These are phyloP conservation scores for Trichoderma citrinoviride DNA, from an alignment of 2,329 filamentous ascomycete species.

Conservation along the genomic window DNA sequence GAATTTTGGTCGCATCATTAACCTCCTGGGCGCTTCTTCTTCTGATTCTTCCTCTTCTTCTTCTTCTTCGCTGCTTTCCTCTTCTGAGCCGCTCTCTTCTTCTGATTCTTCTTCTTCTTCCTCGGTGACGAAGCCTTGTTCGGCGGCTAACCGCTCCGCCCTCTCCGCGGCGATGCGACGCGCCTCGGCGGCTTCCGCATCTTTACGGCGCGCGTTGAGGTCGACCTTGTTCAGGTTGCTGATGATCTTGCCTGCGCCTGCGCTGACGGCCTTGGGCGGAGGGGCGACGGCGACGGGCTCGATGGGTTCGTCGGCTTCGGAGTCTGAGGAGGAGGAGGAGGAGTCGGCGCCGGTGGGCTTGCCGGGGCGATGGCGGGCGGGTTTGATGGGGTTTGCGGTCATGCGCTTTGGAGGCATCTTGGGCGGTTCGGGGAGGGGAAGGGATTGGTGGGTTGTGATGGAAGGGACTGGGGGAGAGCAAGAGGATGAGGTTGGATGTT, in stretches of 20 bases:
- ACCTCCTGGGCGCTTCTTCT: slow-evolving; percentile 53
- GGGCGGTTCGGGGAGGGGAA: background rate
- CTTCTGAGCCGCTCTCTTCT: slow-evolving; percentile 43
- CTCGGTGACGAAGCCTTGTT: slow-evolving; percentile 63
- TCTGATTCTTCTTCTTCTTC: slow-evolving; percentile 43
- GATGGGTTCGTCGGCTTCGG: slow-evolving; percentile 38
- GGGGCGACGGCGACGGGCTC: slow-evolving; percentile 43
- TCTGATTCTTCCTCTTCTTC: slow-evolving; percentile 51
- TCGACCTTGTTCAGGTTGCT: slow-evolving; percentile 54
- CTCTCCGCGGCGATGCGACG: slow-evolving; percentile 48
- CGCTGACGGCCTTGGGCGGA: slow-evolving; percentile 56
- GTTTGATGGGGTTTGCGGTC: slow-evolving; percentile 84
- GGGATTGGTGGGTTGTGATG: background rate
- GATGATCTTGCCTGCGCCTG: slow-evolving; percentile 56
- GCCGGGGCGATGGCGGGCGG: slow-evolving; percentile 80
- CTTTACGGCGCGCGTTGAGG: slow-evolving; percentile 46
- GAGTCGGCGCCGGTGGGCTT: slow-evolving; percentile 63
- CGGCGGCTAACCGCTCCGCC: slow-evolving; percentile 51
- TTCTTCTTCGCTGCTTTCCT: slow-evolving; percentile 54
- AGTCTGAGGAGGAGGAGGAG: slow-evolving; percentile 56
- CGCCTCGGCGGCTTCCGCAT: slow-evolving; percentile 47
- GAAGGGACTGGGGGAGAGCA: background rate
- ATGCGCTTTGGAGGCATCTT: slow-evolving; percentile 74
- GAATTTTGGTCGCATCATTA: slow-evolving; percentile 64
- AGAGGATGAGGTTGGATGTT: background rate